Percentiles rank a stretch among this genome's conserved stretches.
Evolutionary conservation across 352 stramenopile genomes (phyloP).

Genomic region (Paralagenidium karlingii): DNA sequence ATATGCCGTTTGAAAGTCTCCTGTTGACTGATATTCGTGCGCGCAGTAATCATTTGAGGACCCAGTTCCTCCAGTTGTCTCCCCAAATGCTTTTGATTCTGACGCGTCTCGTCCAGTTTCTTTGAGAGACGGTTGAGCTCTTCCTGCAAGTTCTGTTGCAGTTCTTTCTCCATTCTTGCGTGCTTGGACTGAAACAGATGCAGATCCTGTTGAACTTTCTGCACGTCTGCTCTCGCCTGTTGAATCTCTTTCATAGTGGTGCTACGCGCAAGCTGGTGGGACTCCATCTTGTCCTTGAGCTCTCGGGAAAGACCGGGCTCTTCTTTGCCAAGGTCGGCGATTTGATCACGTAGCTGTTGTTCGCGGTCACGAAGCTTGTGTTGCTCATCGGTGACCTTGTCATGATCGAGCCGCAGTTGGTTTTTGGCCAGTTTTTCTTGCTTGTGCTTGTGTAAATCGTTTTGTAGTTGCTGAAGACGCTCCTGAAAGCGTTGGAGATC

Average conservation of each 20-base stretch:
- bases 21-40: slow-evolving; percentile 24
- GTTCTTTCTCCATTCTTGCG: slow-evolving; percentile 20
- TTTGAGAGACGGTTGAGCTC: slow-evolving; percentile 26
- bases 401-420: slow-evolving; percentile 34
- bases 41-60: slow-evolving; percentile 27
- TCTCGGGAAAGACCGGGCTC: slow-evolving; percentile 28
- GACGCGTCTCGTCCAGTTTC: slow-evolving; percentile 23
- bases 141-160: slow-evolving; percentile 22
- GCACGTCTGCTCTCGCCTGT: slow-evolving; percentile 19
- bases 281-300: slow-evolving; percentile 22
- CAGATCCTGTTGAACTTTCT: slow-evolving; percentile 25
- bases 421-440: slow-evolving; percentile 40
- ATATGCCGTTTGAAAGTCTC: slow-evolving; percentile 61
- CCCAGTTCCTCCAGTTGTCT: slow-evolving; percentile 21
- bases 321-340: slow-evolving; percentile 15
- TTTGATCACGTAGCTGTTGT: slow-evolving; percentile 34
- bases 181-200: slow-evolving; percentile 25
- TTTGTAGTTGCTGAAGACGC: slow-evolving; percentile 37
- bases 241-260: slow-evolving; percentile 15
- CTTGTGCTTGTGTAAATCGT: slow-evolving; percentile 41
- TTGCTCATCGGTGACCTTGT: slow-evolving; percentile 36
- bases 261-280: slow-evolving; percentile 19
- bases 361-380: slow-evolving; percentile 35
- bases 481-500: slow-evolving; percentile 31
- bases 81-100: slow-evolving; percentile 13